Evolutionary conservation across 1,284 basidiomycete genomes (phyloP), one percentile per base, ranked within the genome.

Genomic region (Tremellales sp.): DNA sequence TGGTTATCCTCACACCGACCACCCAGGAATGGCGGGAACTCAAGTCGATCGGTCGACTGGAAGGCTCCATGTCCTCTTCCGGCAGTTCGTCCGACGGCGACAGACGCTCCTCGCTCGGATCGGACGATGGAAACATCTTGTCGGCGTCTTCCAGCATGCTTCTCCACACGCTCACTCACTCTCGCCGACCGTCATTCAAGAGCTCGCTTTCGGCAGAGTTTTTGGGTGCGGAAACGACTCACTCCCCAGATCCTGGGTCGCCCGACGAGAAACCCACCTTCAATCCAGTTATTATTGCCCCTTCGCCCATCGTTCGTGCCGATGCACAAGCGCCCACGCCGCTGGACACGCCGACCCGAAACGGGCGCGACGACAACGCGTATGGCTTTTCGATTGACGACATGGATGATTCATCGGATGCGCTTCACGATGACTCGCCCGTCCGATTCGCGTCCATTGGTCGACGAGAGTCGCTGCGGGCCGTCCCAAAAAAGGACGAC

Each of bases 1-100:
- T 68, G 47, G 70, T 74, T 27, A 66, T 74, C n/a, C 61, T 74
- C 9, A 74, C 73, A 3, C 73, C 73, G 14, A 74, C 73, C 5
- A 74, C 73, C 0, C 68, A 73, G 38, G 71, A 72, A 45, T 74
- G 73, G 72, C 61, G 61, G 10, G 71, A 71, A 29, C 45, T 73
- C 19, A 64, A 64, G 53, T 53, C 54, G 46, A 45, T 57, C 8
- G 43, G 50, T 22, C 49, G 50, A 37, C 41, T 53, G 24, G 53
- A 54, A 33, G 61, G 52, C 16, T 31, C 24, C 13, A 45, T 22
- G 18, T 47, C 34, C 40, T 28, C 34, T 19, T 42, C 42, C 19
- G 47, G 44, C 3, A 48, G 40, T 39, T 29, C 21, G 16, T 27
- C 24, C 31, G 6, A 16, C 14, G 28, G 16, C n/a, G 40, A 44